Conservation (phyloP, 1,284 basidiomycete genomes). For the Malassezia slooffiae region DNA sequence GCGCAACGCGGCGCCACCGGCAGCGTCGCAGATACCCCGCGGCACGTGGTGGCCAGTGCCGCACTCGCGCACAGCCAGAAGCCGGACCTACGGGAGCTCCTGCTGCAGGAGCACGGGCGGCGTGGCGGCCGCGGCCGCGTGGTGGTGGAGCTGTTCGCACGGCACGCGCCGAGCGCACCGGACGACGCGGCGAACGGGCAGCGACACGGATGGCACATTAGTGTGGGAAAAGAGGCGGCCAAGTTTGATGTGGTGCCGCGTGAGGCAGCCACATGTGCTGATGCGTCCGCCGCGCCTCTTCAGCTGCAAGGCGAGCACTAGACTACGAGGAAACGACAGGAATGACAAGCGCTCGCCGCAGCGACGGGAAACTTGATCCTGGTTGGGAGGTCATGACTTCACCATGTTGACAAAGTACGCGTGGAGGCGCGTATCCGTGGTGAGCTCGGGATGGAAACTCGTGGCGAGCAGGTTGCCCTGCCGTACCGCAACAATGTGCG, state of each 20-base stretch:
- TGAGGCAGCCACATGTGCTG: not conserved
- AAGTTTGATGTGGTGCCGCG: conserved; percentile 42
- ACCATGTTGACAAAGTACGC: conserved; percentile 60
- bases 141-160: conserved; percentile 36
- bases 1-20: not conserved
- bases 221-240: conserved; percentile 68
- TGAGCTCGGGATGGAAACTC: conserved; percentile 89
- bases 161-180: conserved; percentile 33
- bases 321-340: too few species aligned
- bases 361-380: too few species aligned
- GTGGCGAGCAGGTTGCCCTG: conserved; percentile 77
- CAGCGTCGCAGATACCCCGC: not conserved
- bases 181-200: too few species aligned
- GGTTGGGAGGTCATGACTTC: too few species aligned
- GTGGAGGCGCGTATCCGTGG: conserved; percentile 74
- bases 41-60: conserved; percentile 2
- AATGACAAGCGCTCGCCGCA: too few species aligned
- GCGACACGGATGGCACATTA: conserved; percentile 28
- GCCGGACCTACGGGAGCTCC: conserved; percentile 6
- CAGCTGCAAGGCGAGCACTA: too few species aligned
- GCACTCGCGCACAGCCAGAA: conserved; percentile 12
- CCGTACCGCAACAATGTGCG: conserved; percentile 69
- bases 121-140: conserved; percentile 13
- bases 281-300: too few species aligned
- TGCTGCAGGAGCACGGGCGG: not conserved